These are phyloP conservation scores for Megacollybia marginata DNA, from an alignment of 768 basidiomycete genomes.

Conservation along the genomic window DNA sequence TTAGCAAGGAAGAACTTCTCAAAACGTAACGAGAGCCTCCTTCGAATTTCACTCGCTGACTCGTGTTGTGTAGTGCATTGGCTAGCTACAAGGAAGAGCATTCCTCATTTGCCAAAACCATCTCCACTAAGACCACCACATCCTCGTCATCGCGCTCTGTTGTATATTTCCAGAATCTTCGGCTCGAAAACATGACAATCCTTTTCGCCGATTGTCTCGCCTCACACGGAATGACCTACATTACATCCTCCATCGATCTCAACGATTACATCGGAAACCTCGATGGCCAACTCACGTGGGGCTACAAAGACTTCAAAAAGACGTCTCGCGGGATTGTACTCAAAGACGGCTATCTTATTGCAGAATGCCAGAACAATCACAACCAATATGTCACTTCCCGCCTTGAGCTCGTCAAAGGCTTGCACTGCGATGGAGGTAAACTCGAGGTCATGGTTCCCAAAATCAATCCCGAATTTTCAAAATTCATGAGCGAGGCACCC, in stretches of 20 bases:
- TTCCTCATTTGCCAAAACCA: too few species aligned
- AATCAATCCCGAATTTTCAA: background rate
- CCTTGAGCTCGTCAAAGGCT: conserved; percentile 1
- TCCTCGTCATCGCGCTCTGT: too few species aligned
- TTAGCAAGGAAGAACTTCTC: too few species aligned
- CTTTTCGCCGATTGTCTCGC: background rate
- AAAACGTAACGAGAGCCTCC: too few species aligned
- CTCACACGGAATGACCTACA: background rate
- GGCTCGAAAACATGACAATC: background rate
- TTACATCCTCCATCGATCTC: background rate
- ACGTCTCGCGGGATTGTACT: background rate
- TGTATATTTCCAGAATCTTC: too few species aligned
- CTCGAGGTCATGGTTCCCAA: background rate
- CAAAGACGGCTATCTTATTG: background rate
- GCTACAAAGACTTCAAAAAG: background rate
- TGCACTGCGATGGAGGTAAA: background rate
- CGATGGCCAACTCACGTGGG: conserved; percentile 1
- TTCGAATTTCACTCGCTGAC: too few species aligned
- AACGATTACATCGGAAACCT: background rate
- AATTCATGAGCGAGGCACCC: background rate
- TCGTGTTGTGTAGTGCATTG: too few species aligned
- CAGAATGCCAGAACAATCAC: background rate
- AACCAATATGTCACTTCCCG: background rate
- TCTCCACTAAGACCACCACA: too few species aligned
- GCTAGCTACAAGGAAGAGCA: too few species aligned